A percentile compares a stretch with the other conserved stretches of the same genome.
Evolutionary conservation across 345 rosid species (phyloP).

Genomic region (Eucalyptus guilfoylei): DNA sequence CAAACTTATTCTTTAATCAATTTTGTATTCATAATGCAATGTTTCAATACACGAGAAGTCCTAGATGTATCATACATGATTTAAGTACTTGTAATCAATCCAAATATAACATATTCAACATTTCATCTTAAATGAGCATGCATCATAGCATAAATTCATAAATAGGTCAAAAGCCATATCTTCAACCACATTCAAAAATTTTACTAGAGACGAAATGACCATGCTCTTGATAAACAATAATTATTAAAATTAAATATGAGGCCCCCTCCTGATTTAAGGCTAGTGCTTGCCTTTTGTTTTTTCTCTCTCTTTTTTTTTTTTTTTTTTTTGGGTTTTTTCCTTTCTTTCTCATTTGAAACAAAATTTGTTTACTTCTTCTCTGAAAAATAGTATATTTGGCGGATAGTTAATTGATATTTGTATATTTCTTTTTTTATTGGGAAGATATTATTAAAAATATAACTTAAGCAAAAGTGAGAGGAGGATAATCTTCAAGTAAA

Average conservation of each 20-base stretch:
- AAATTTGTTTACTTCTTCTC: not conserved
- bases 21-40: not conserved
- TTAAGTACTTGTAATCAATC: not conserved
- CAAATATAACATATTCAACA: not conserved
- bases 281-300: not conserved
- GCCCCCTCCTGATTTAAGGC: not conserved
- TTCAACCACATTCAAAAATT: not conserved
- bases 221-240: not conserved
- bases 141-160: not conserved
- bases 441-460: not conserved
- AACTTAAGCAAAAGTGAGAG: not conserved
- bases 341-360: not conserved
- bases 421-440: too few species aligned
- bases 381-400: too few species aligned
- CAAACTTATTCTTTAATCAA: not conserved
- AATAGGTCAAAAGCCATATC: not conserved
- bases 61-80: not conserved
- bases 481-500: not conserved
- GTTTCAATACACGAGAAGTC: not conserved
- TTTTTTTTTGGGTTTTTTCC: too few species aligned
- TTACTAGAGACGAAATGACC: not conserved
- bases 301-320: fast-evolving
- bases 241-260: not conserved
- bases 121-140: not conserved
- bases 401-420: not conserved